Conservation (phyloP, 805 yeast species). For the Candida coquimbonensis region DNA sequence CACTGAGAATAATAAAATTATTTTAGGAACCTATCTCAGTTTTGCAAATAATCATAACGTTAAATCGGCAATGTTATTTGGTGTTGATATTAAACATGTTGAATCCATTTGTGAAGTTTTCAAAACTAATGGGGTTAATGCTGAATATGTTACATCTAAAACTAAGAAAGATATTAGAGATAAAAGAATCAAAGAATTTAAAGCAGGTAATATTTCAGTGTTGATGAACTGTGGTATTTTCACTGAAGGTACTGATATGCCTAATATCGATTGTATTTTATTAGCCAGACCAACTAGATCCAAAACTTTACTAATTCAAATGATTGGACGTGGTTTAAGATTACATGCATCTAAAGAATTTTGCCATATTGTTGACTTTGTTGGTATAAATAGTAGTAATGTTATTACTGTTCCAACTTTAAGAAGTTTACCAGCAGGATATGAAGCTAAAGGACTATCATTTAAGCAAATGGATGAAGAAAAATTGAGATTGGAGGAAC, state of each 20-base stretch:
- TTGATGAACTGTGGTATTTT: constrained; percentile 83
- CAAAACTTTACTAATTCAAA: constrained; percentile 63
- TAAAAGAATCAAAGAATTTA: constrained; percentile 49
- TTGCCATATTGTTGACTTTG: constrained; percentile 76
- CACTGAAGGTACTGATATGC: constrained; percentile 94
- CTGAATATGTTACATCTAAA: constrained; percentile 64
- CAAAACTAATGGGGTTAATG: constrained; percentile 52
- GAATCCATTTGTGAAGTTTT: constrained; percentile 44
- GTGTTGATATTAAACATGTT: constrained; percentile 69
- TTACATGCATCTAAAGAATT: constrained; percentile 49
- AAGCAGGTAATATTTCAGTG: constrained; percentile 56
- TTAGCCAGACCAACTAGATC: constrained; percentile 80
- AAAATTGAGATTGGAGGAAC: constrained; percentile 15
- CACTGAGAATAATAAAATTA: constrained; percentile 44
- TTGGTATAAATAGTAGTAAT: constrained; percentile 51
- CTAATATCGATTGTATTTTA: constrained; percentile 74
- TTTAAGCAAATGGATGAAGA: constrained; percentile 26
- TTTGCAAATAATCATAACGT: constrained; percentile 31
- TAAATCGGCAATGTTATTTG: constrained; percentile 68
- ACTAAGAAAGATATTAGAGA: constrained; percentile 50
- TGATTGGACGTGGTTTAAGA: constrained; percentile 88
- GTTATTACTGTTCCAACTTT: constrained; percentile 51
- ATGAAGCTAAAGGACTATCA: constrained; percentile 25
- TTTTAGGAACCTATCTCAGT: constrained; percentile 46
- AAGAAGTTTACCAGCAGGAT: constrained; percentile 25